Evolutionary conservation across 176 grass and related monocot genomes (phyloP).

Genomic region (Rhynchospora breviuscula): DNA sequence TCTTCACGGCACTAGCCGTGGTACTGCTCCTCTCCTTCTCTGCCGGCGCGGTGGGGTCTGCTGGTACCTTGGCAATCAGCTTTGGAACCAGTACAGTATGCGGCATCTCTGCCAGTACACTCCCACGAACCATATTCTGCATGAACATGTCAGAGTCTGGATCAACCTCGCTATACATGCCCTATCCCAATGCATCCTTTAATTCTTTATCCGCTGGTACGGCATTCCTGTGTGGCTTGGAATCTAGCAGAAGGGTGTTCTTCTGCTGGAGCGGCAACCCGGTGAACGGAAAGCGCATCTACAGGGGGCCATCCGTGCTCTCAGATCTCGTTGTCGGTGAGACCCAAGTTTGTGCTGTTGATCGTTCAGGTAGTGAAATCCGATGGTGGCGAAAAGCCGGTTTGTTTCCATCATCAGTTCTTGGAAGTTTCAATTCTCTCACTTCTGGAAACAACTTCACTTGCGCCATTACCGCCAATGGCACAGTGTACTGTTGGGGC

Average conservation of each 20-base stretch:
- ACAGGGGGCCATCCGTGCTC: slow-evolving; percentile 12
- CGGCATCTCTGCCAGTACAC: slow-evolving; percentile 24
- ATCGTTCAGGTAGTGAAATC: not conserved
- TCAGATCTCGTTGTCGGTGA: slow-evolving; percentile 44
- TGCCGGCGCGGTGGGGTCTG: slow-evolving; percentile 14
- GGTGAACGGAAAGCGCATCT: slow-evolving; percentile 31
- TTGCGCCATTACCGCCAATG: slow-evolving; percentile 41
- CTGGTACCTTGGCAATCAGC: slow-evolving; percentile 58
- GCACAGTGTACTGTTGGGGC: slow-evolving; percentile 59
- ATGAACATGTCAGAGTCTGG: not conserved
- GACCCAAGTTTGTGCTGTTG: slow-evolving; percentile 49
- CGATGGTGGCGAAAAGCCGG: slow-evolving; percentile 45
- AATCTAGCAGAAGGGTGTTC: slow-evolving; percentile 27
- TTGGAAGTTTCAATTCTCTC: slow-evolving; percentile 31
- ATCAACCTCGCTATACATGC: not conserved
- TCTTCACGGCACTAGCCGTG: not conserved
- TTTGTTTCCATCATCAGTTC: not conserved
- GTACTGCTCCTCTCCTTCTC: not conserved
- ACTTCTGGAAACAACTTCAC: slow-evolving; percentile 65
- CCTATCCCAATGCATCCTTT: slow-evolving; percentile 28
- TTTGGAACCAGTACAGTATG: slow-evolving; percentile 39
- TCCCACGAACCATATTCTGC: slow-evolving; percentile 25
- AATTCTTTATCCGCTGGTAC: slow-evolving; percentile 47
- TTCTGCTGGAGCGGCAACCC: slow-evolving; percentile 64
- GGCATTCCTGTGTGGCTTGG: slow-evolving; percentile 39